phyloP scores from a whole-genome alignment of 108 stramenopile species.

The Pseudonitzschia multistriata region DNA sequence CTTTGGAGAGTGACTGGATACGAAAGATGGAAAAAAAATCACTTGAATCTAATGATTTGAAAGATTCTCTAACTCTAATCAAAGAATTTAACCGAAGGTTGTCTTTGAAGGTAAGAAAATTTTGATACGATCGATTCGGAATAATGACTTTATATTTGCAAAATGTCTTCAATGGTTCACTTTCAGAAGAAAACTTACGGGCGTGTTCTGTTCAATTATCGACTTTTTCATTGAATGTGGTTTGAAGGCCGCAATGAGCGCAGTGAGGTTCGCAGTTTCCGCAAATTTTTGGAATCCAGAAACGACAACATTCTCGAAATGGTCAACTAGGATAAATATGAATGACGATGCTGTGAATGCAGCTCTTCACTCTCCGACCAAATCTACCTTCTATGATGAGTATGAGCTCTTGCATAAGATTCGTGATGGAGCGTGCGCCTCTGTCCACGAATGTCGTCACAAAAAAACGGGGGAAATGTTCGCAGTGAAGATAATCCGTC shows the following conservation, averaged over 20 bases:
- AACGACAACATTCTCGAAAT: constrained; percentile 28
- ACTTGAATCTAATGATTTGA: constrained; percentile 40
- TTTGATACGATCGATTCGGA: no score
- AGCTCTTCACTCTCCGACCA: constrained; percentile 11
- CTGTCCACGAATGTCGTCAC: constrained; percentile 62
- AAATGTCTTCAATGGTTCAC: no score
- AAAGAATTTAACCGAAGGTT: constrained; percentile 26
- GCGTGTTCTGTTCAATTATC: neutral
- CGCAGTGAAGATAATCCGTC: constrained; percentile 40
- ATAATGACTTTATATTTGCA: no score
- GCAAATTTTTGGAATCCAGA: constrained; percentile 51
- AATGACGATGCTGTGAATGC: constrained; percentile 35
- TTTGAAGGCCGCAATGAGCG: constrained; percentile 50
- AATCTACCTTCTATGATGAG: constrained; percentile 48
- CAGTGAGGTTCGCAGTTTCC: constrained; percentile 38
- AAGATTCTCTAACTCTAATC: constrained; percentile 30
- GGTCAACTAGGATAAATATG: constrained; percentile 14
- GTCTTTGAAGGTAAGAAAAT: constrained; percentile 15
- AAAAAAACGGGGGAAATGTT: constrained; percentile 25
- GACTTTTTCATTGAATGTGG: neutral
- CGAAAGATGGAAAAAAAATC: constrained; percentile 20
- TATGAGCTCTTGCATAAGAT: constrained; percentile 55
- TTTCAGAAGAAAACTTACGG: neutral
- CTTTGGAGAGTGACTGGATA: constrained; percentile 73
- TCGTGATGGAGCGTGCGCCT: constrained; percentile 83